phyloP scores from a whole-genome alignment of 805 yeast genomes.

The Saitoella complicata region DNA sequence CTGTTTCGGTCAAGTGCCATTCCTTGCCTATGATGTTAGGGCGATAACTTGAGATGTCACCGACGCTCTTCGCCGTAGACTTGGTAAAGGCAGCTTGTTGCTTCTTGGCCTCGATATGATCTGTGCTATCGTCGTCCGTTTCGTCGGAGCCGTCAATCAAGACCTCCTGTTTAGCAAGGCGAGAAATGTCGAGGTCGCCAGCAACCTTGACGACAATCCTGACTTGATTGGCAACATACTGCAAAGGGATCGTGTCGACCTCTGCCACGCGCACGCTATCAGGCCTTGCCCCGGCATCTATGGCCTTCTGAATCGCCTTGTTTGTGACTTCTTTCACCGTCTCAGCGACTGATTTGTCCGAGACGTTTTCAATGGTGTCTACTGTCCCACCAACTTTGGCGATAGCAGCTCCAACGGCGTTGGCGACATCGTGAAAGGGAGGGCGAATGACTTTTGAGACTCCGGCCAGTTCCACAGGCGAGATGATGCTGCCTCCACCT shows the following conservation, averaged over 20 bases:
- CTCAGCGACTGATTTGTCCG: constrained; percentile 6
- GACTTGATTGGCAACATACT: constrained; percentile 17
- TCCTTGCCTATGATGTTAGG: background rate
- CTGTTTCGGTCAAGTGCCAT: too few relatives aligned
- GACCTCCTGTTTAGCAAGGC: constrained; percentile 9
- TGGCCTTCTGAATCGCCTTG: constrained; percentile 14
- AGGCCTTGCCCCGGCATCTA: constrained; percentile 18
- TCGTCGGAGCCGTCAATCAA: constrained; percentile 1
- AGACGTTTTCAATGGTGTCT: too few relatives aligned
- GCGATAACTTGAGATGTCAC: background rate
- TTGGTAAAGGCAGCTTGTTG: constrained; percentile 5
- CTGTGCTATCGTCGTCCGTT: constrained; percentile 2
- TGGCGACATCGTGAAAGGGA: too few relatives aligned
- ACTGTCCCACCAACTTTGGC: too few relatives aligned
- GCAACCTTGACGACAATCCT: constrained; percentile 18
- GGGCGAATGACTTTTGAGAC: too few relatives aligned
- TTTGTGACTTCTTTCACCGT: constrained; percentile 12
- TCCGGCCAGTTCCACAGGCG: constrained; percentile 15
- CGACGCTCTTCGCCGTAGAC: constrained; percentile 2
- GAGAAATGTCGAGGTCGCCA: constrained; percentile 30
- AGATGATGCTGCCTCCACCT: constrained; percentile 36
- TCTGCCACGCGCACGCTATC: constrained; percentile 18
- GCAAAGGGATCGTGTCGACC: constrained; percentile 19
- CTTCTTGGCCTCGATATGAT: background rate
- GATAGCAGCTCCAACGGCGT: too few relatives aligned